Evolutionary conservation across 2,329 filamentous ascomycete genomes (phyloP).

Genomic region (Periconia sp.): DNA sequence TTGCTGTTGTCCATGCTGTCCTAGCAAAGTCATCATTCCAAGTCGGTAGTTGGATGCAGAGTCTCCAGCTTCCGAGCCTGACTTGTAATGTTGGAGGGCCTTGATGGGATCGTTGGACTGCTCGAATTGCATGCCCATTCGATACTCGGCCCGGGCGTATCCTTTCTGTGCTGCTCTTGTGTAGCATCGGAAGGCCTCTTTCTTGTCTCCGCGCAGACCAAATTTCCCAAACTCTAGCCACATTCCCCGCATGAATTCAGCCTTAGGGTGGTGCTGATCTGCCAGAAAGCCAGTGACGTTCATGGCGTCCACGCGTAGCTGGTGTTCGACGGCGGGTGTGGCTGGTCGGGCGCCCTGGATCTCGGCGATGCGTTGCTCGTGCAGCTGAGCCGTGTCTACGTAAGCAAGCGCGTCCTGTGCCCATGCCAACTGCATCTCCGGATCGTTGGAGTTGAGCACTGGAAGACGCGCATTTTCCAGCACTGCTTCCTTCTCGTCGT

Average conservation of each 20-base stretch:
- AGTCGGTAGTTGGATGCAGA: conserved; percentile 86
- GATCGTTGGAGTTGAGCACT: conserved; percentile 91
- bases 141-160: conserved; percentile 88
- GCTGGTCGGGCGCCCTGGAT: conserved; percentile 68
- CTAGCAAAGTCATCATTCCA: conserved; percentile 96
- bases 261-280: conserved; percentile 90
- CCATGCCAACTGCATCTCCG: conserved; percentile 96
- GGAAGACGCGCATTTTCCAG: conserved; percentile 82
- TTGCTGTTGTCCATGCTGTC: conserved; percentile 88
- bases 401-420: conserved; percentile 90
- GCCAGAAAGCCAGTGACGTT: conserved; percentile 91
- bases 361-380: conserved; percentile 70
- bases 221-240: conserved; percentile 99
- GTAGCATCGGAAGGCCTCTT: conserved; percentile 90
- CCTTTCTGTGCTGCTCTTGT: conserved; percentile 83
- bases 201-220: conserved; percentile 86
- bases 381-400: conserved; percentile 82
- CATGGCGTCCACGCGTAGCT: conserved; percentile 84
- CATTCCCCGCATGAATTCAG: conserved; percentile 91
- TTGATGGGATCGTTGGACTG: conserved; percentile 91
- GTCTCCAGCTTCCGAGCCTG: conserved; percentile 79
- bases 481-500: conserved; percentile 91
- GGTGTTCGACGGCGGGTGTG: conserved; percentile 87
- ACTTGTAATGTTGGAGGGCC: conserved; percentile 88
- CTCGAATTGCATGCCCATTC: conserved; percentile 98